Evolutionary conservation across 345 rosid genomes (phyloP).

Genomic region (Eucalyptus caleyi): DNA sequence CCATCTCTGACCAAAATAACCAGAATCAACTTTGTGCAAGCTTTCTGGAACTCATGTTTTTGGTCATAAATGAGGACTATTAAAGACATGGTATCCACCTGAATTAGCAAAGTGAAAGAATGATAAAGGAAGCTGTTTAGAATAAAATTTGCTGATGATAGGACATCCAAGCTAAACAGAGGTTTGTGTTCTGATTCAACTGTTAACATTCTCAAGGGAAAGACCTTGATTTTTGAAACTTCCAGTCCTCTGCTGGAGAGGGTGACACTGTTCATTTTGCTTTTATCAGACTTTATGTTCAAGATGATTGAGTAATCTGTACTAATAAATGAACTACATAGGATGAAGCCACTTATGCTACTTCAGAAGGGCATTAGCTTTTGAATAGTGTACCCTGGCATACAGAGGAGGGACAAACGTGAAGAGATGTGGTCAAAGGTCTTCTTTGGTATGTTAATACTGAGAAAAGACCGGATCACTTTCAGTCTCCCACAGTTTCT

Average conservation of each 20-base stretch:
- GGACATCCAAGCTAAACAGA: background rate
- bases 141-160: background rate
- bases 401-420: background rate
- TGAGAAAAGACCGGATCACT: background rate
- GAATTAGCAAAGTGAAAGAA: background rate
- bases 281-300: background rate
- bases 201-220: background rate
- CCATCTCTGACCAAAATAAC: background rate
- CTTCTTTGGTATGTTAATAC: background rate
- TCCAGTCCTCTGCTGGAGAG: background rate
- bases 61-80: background rate
- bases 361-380: background rate
- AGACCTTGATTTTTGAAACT: background rate
- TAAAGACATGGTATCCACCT: background rate
- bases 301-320: background rate
- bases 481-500: background rate
- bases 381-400: background rate
- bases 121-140: background rate
- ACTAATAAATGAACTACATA: background rate
- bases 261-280: background rate
- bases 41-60: background rate
- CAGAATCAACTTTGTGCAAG: background rate
- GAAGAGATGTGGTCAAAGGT: background rate
- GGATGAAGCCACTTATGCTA: background rate
- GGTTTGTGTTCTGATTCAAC: background rate